These are phyloP conservation scores for Taphrina betulina DNA, from an alignment of 1,139 yeast species.

Conservation along the genomic window DNA sequence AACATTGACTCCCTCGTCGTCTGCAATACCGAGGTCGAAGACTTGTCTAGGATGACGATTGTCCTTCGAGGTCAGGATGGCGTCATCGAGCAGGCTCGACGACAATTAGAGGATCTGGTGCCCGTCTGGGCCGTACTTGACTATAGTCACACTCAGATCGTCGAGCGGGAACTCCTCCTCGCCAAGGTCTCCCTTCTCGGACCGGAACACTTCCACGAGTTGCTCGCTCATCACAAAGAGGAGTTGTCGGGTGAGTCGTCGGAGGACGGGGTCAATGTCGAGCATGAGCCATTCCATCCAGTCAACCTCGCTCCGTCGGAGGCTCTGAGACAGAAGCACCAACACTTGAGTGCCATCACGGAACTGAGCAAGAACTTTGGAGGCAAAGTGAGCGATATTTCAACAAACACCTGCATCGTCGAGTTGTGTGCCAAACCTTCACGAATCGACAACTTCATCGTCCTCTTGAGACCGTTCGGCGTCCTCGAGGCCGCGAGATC, in stretches of 20 bases:
- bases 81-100: constrained; percentile 96
- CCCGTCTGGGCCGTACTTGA: constrained; percentile 98
- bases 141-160: constrained; percentile 84
- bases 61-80: constrained; percentile 93
- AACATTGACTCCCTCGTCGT: constrained; percentile 96
- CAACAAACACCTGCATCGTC: constrained; percentile 89
- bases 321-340: constrained; percentile 89
- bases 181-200: constrained; percentile 92
- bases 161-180: constrained; percentile 81
- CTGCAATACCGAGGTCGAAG: constrained; percentile 93
- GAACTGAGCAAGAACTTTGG: constrained; percentile 83
- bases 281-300: constrained; percentile 61
- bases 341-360: constrained; percentile 80
- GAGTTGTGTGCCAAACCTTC: constrained; percentile 94
- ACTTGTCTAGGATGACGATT: constrained; percentile 93
- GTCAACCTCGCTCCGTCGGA: constrained; percentile 85
- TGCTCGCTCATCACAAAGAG: constrained; percentile 71
- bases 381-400: constrained; percentile 86
- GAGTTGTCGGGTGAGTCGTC: constrained; percentile 33
- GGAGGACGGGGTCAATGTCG: constrained; percentile 30
- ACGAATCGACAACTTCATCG: constrained; percentile 79
- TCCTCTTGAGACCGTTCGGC: constrained; percentile 91
- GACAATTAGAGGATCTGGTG: constrained; percentile 95
- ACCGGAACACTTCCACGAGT: constrained; percentile 94
- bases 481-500: constrained; percentile 93